A percentile compares a stretch with the other conserved stretches of the same genome.
Conservation (phyloP, 352 stramenopile species). For the Phytophthora tubulina region DNA sequence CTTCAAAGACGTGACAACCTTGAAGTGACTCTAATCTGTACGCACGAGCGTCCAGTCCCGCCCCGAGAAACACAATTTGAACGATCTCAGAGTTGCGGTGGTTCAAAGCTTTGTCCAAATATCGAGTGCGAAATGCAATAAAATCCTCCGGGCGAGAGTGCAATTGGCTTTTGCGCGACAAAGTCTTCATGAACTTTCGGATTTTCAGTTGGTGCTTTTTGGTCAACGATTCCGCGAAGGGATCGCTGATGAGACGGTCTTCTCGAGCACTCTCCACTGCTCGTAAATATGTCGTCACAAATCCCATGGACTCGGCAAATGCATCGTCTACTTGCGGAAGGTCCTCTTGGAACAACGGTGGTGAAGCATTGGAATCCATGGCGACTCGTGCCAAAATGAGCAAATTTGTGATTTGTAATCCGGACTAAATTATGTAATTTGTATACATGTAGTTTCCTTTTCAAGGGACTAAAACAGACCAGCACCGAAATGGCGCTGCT, state of each 20-base stretch:
- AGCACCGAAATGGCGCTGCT: constrained; percentile 30
- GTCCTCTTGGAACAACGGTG: not conserved
- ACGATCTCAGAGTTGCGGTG: not conserved
- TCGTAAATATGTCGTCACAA: not conserved
- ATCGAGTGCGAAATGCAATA: not conserved
- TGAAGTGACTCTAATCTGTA: not conserved
- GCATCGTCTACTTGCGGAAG: not conserved
- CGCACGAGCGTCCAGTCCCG: not conserved
- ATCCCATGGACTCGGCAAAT: not conserved
- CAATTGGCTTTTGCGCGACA: not conserved
- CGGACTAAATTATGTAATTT: not conserved
- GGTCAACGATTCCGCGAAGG: not conserved
- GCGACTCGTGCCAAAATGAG: not conserved
- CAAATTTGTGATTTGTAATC: not conserved
- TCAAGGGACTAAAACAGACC: constrained; percentile 7
- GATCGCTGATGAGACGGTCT: not conserved
- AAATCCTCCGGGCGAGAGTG: not conserved
- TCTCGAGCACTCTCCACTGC: not conserved
- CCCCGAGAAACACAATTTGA: not conserved
- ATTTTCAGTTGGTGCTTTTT: not conserved
- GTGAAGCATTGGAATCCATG: too few species aligned
- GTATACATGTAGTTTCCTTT: too few species aligned
- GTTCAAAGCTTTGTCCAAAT: not conserved
- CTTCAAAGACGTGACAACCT: not conserved
- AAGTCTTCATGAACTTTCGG: not conserved